phyloP scores from a whole-genome alignment of 345 rosid genomes.

The Syzygium aromaticum region DNA sequence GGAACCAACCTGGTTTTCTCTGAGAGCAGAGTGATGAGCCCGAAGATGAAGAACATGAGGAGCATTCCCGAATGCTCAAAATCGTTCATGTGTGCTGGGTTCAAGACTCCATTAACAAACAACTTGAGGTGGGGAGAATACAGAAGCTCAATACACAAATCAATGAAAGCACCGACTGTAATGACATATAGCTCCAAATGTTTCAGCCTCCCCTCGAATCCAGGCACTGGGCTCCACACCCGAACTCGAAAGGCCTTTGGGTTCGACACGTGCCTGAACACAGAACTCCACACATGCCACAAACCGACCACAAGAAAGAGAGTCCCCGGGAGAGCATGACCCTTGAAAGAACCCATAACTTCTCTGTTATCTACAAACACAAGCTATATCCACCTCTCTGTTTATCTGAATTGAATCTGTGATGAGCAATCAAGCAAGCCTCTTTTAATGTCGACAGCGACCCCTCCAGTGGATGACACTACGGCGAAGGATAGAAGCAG shows the following conservation, averaged over 20 bases:
- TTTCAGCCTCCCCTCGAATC: slow-evolving; percentile 67
- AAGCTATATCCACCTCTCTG: not conserved
- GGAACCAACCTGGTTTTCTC: slow-evolving; percentile 64
- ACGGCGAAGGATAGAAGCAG: not conserved
- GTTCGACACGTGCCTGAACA: slow-evolving; percentile 46
- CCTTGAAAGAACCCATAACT: slow-evolving; percentile 88
- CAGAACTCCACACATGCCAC: slow-evolving; percentile 83
- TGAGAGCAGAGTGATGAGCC: slow-evolving; percentile 54
- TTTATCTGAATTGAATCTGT: not conserved
- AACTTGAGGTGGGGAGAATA: slow-evolving; percentile 90
- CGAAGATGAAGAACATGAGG: slow-evolving; percentile 86
- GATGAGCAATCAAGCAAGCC: not conserved
- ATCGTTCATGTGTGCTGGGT: slow-evolving; percentile 86
- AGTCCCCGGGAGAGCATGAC: slow-evolving; percentile 87
- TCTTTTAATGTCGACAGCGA: not conserved
- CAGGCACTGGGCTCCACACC: slow-evolving; percentile 83
- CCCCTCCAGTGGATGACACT: not conserved
- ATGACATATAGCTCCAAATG: slow-evolving; percentile 80
- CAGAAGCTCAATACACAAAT: slow-evolving; percentile 79
- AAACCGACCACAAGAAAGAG: slow-evolving; percentile 66
- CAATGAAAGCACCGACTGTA: slow-evolving; percentile 64
- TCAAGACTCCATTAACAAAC: slow-evolving; percentile 67
- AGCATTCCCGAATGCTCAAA: slow-evolving; percentile 98
- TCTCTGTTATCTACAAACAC: not conserved
- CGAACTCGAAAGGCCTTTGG: slow-evolving; percentile 66